A percentile compares a stretch with the other conserved stretches of the same genome.
Evolutionary conservation across 2,329 filamentous ascomycete species (phyloP).

Genomic region (Cercospora sp.): DNA sequence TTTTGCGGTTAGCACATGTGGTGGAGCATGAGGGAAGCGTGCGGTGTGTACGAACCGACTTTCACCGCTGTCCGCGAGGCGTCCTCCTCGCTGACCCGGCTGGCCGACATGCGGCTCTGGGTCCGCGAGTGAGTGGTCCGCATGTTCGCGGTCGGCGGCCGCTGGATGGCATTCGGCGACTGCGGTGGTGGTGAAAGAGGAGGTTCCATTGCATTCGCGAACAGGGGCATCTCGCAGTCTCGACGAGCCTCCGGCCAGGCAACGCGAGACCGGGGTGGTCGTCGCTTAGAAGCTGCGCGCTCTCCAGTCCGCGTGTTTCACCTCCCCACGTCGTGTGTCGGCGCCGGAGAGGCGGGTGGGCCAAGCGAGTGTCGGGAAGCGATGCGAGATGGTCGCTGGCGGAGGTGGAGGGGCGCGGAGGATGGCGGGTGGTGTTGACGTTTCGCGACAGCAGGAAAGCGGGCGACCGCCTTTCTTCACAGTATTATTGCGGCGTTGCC

Average conservation of each 20-base stretch:
- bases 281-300: slow-evolving; percentile 1
- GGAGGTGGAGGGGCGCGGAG: not conserved
- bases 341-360: not conserved
- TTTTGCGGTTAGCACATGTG: slow-evolving; percentile 18
- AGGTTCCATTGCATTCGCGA: slow-evolving; percentile 7
- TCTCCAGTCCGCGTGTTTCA: slow-evolving; percentile 13
- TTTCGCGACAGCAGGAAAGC: not conserved
- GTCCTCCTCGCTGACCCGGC: slow-evolving; percentile 27
- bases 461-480: not conserved
- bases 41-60: slow-evolving; percentile 25
- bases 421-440: not conserved
- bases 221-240: slow-evolving; percentile 10
- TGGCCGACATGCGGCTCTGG: slow-evolving; percentile 23
- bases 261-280: slow-evolving; percentile 9
- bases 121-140: slow-evolving; percentile 20
- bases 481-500: not conserved
- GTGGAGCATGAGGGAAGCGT: not conserved
- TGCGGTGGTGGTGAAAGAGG: slow-evolving; percentile 6
- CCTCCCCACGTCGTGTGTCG: not conserved
- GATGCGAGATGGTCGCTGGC: not conserved
- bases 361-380: slow-evolving; percentile 1
- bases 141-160: slow-evolving; percentile 6
- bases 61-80: slow-evolving; percentile 27
- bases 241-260: slow-evolving; percentile 4
- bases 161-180: slow-evolving; percentile 7